Base-by-base conservation (phyloP, 75 land plant species). In the Isoetes taiwanensis region DNA sequence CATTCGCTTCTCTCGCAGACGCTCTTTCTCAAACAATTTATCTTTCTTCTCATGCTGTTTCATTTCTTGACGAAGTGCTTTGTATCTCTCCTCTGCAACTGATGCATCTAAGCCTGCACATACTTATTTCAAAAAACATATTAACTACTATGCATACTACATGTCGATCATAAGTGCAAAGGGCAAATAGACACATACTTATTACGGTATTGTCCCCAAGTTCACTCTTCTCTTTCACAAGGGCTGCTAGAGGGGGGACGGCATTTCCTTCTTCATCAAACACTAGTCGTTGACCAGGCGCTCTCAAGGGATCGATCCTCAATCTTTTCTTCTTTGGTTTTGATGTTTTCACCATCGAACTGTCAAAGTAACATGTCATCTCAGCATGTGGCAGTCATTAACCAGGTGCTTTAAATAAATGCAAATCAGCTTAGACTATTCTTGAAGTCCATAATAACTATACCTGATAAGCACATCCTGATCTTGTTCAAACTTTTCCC, bases 211-310 rank as follows among this genome's bases (percentile, higher is more conserved):
- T 59, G 46, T 65, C 35, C 12, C 46, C 61, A 34, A 55, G 35
- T 25, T 46, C 54, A 20, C 28, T 46, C 2, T 70, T 61, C 12
- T 38, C 53, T 54, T 70, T 77, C 26, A 84, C 86, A 32, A 84
- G 34, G 14, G 72, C 76, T 16, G 83, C 94, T 17, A 93, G 67
- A 12, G 99, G 99, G 11, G 81, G 72, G 20, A 79, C 52, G 33
- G 77, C 70, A 43, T 76, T 79, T 19, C 90, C 83, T 39, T 87
- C 96, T 11, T 93, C 95, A 68, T 93, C 95, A 76, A 79, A 93
- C 16, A 81, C 79, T 29, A 82, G 64, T 41, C 83, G 78, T 1
- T 81, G 78, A 10, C 85, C 82, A 17, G 59, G 63, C 24, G 95
- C 90, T 56, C 78, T 77, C 53, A 74, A 66, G 1, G 77, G 38